Evolutionary conservation across 257 asterid genomes (phyloP).

Genomic region (Euphrasia confusa): DNA sequence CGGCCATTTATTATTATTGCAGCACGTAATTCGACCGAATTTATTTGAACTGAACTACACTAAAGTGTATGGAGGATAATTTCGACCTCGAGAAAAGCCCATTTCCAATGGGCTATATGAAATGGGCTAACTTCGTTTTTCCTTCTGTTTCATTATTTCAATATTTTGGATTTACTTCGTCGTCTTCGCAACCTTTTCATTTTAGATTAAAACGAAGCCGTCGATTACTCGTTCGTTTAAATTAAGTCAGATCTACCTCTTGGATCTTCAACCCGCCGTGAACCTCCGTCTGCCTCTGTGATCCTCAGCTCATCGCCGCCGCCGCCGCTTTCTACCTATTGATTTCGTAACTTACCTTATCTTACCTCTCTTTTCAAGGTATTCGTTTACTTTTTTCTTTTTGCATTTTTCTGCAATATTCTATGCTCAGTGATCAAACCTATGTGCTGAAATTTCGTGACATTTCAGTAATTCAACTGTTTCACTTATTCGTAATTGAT

Average conservation of each 20-base stretch:
- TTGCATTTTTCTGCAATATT: background rate
- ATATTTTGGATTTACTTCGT: no score
- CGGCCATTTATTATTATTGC: no score
- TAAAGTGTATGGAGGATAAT: no score
- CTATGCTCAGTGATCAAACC: background rate
- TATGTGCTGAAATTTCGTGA: conserved; percentile 2
- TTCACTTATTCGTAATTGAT: background rate
- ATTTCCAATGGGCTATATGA: no score
- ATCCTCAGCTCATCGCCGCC: conserved; percentile 21
- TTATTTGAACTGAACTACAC: no score
- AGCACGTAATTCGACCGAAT: no score
- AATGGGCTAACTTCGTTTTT: no score
- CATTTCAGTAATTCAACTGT: background rate
- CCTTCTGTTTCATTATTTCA: no score
- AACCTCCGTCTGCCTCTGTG: conserved; percentile 4
- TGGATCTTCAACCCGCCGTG: conserved; percentile 10
- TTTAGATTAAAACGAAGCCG: background rate
- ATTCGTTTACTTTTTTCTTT: background rate
- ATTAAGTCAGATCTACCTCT: conserved; percentile 3
- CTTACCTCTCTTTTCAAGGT: conserved; percentile 1
- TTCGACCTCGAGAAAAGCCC: no score
- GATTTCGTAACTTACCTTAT: background rate
- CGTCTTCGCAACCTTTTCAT: background rate
- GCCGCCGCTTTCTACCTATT: conserved; percentile 7
- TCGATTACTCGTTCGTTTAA: background rate